phyloP scores from a whole-genome alignment of 2,329 filamentous ascomycete species.

The Davidsoniella virescens region DNA sequence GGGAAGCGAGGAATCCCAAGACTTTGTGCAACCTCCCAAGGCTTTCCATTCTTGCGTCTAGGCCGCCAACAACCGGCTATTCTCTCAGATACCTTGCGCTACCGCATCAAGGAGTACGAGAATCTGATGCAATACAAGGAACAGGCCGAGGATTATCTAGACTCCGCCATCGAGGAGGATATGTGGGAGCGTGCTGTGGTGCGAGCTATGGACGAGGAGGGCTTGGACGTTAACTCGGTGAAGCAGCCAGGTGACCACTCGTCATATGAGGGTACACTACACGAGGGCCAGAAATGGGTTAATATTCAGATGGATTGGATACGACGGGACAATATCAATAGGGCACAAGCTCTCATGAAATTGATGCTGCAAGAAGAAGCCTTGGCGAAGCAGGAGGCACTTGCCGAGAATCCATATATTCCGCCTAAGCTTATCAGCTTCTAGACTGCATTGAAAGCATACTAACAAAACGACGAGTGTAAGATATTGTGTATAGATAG shows the following conservation, averaged over 20 bases:
- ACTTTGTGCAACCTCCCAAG: slow-evolving; percentile 34
- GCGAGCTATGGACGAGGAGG: slow-evolving; percentile 13
- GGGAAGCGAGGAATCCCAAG: slow-evolving; percentile 39
- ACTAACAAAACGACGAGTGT: too few species aligned
- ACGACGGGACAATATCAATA: slow-evolving; percentile 25
- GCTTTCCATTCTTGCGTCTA: slow-evolving; percentile 48
- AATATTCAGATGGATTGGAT: slow-evolving; percentile 21
- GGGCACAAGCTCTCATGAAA: slow-evolving; percentile 24
- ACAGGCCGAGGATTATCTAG: slow-evolving; percentile 23
- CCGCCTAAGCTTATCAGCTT: slow-evolving; percentile 7
- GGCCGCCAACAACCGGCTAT: slow-evolving; percentile 45
- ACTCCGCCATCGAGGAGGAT: slow-evolving; percentile 27
- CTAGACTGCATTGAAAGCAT: background rate
- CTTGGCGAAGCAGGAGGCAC: slow-evolving; percentile 19
- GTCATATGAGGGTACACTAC: slow-evolving; percentile 1
- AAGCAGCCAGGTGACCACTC: background rate
- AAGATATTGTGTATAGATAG: too few species aligned
- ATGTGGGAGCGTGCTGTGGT: slow-evolving; percentile 29
- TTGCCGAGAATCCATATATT: slow-evolving; percentile 7
- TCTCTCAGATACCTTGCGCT: slow-evolving; percentile 42
- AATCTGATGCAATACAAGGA: slow-evolving; percentile 24
- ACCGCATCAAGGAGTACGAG: slow-evolving; percentile 27
- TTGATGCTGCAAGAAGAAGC: slow-evolving; percentile 25
- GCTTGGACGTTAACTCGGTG: slow-evolving; percentile 1
- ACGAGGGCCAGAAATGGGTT: slow-evolving; percentile 32